Evolutionary conservation across 139 green algal genomes (phyloP).

Genomic region (Coelastrella sp.): DNA sequence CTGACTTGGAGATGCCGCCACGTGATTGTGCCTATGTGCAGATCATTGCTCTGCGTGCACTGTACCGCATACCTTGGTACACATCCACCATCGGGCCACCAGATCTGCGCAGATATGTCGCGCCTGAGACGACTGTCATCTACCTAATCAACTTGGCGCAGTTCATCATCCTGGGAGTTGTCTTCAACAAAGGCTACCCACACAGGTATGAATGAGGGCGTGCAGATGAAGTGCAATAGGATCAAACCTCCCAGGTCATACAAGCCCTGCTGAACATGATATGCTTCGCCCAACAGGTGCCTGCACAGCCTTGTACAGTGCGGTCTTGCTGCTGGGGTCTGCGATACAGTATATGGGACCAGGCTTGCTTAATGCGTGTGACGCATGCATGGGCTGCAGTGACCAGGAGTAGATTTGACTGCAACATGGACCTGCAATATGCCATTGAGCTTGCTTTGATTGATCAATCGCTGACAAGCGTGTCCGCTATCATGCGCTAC

Average conservation of each 20-base stretch:
- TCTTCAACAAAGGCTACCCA: conserved; percentile 71
- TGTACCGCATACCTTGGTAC: conserved; percentile 53
- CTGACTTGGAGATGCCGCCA: not conserved
- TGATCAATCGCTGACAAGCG: not conserved
- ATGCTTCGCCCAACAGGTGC: no score
- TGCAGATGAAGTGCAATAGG: not conserved
- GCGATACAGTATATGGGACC: no score
- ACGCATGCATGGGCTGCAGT: no score
- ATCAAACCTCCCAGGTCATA: no score
- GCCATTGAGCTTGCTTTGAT: not conserved
- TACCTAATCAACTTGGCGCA: conserved; percentile 62
- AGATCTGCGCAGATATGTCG: conserved; percentile 54
- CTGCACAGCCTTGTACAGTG: no score
- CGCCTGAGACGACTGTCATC: conserved; percentile 62
- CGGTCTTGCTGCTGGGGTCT: no score
- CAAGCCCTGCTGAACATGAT: no score
- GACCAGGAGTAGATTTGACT: no score
- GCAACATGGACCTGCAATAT: no score
- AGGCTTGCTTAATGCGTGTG: no score
- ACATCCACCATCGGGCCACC: conserved; percentile 39
- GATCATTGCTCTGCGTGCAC: conserved; percentile 50
- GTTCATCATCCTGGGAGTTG: conserved; percentile 63
- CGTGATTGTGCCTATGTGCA: conserved; percentile 52
- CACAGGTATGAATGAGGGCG: conserved; percentile 49
- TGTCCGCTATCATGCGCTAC: not conserved